Percentiles rank a stretch among this genome's conserved stretches.
These are phyloP conservation scores for Colletotrichum scovillei DNA, from an alignment of 2,329 filamentous ascomycete species.

Conservation along the genomic window DNA sequence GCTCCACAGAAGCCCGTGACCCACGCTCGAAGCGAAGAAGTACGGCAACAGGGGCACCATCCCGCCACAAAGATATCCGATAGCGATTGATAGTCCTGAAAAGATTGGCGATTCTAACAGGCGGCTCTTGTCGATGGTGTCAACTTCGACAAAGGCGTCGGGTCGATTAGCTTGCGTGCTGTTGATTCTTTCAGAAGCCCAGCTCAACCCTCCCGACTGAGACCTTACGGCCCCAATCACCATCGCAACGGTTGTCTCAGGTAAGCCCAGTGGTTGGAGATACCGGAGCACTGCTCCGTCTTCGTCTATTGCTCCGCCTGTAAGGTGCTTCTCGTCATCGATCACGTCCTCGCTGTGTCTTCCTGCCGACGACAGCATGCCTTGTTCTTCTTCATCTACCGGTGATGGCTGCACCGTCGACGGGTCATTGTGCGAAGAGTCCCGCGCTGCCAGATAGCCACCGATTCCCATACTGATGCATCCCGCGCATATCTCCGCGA, in stretches of 20 bases:
- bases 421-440: constrained; percentile 39
- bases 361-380: constrained; percentile 40
- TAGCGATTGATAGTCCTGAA: constrained; percentile 68
- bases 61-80: constrained; percentile 72
- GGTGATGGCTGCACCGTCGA: constrained; percentile 23
- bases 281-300: constrained; percentile 44
- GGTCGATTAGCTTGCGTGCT: not conserved
- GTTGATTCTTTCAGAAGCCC: not conserved
- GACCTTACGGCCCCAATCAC: constrained; percentile 42
- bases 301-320: constrained; percentile 21
- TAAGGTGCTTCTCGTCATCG: not conserved
- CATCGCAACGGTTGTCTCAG: constrained; percentile 35
- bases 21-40: constrained; percentile 54
- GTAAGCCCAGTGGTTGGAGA: constrained; percentile 46
- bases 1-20: constrained; percentile 61
- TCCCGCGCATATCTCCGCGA: constrained; percentile 78
- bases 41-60: constrained; percentile 73
- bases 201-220: constrained; percentile 40
- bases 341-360: constrained; percentile 4
- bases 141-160: not conserved
- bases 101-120: constrained; percentile 47
- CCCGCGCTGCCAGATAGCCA: constrained; percentile 72
- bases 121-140: not conserved
- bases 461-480: constrained; percentile 81
- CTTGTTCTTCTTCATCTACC: constrained; percentile 37